These are phyloP conservation scores for Linnemannia hyalina DNA, from an alignment of 192 early-diverging fungal species.

Conservation along the genomic window DNA sequence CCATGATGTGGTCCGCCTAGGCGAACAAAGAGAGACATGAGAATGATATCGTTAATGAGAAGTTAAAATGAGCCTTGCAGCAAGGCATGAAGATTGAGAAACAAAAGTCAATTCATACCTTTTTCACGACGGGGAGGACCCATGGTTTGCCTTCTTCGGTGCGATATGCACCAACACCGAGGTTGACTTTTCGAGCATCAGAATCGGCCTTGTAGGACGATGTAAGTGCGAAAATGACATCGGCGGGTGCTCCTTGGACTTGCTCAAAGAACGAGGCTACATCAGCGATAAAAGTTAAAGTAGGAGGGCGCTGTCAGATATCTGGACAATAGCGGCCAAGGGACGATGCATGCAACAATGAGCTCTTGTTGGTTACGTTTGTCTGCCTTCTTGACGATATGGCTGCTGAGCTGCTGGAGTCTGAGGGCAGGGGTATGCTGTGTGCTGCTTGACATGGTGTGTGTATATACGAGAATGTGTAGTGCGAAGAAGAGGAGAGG, in stretches of 20 bases:
- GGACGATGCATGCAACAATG: neutral
- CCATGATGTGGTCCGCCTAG: conserved; percentile 81
- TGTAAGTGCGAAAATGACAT: conserved; percentile 92
- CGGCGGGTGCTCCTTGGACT: conserved; percentile 78
- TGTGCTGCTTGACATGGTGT: conserved; percentile 17
- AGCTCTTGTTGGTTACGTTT: conserved; percentile 12
- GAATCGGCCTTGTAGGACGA: conserved; percentile 85
- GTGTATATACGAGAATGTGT: neutral
- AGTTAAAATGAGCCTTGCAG: neutral
- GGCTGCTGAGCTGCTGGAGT: conserved; percentile 41
- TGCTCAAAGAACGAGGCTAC: conserved; percentile 64
- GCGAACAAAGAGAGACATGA: neutral
- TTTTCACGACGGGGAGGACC: conserved; percentile 93
- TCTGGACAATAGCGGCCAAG: neutral
- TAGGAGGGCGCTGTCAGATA: neutral
- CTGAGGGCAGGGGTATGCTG: conserved; percentile 18
- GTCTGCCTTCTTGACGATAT: conserved; percentile 17
- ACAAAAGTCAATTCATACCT: conserved; percentile 62
- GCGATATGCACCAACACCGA: conserved; percentile 97
- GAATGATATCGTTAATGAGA: neutral
- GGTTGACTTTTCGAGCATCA: conserved; percentile 85
- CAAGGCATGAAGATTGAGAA: neutral
- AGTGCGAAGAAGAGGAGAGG: neutral
- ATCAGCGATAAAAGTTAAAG: neutral
- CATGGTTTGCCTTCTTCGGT: conserved; percentile 94